Conservation (phyloP, 129 eudicot genomes). For the Apium graveolens region DNA sequence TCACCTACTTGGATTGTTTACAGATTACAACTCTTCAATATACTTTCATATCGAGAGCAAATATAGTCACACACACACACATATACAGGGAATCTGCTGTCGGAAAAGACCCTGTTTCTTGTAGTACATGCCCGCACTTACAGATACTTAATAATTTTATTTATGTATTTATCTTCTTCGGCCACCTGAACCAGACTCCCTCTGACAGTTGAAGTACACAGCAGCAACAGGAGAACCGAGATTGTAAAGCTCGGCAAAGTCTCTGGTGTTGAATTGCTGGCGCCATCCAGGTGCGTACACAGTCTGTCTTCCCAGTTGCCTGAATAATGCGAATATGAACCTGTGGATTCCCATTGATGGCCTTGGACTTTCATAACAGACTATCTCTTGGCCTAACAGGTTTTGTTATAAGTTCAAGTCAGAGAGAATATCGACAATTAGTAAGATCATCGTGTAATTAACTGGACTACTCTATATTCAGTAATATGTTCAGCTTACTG, state of each 20-base stretch:
- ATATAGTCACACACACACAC: not conserved
- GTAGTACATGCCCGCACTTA: not conserved
- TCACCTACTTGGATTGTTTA: not conserved
- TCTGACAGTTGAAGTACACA: not conserved
- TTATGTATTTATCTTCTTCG: not conserved
- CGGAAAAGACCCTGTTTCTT: too few relatives aligned
- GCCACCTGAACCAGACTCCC: constrained; percentile 7
- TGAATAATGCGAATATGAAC: not conserved
- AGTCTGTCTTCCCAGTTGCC: not conserved
- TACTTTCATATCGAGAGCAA: not conserved
- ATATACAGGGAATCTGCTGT: too few relatives aligned
- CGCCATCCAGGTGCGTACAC: constrained; percentile 3
- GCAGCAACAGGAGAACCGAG: constrained; percentile 5
- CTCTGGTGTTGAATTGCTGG: not conserved
- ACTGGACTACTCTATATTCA: too few relatives aligned
- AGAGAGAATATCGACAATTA: too few relatives aligned
- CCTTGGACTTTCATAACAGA: not conserved
- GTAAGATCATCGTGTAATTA: too few relatives aligned
- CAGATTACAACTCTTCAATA: constrained; percentile 1
- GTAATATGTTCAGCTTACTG: too few relatives aligned
- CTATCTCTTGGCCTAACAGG: not conserved
- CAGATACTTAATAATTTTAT: not conserved
- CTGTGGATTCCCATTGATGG: constrained; percentile 2
- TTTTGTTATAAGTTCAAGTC: not conserved
- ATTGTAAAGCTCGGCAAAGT: not conserved